phyloP scores from a whole-genome alignment of 2,329 filamentous ascomycete species.

The Colletotrichum somersetense region DNA sequence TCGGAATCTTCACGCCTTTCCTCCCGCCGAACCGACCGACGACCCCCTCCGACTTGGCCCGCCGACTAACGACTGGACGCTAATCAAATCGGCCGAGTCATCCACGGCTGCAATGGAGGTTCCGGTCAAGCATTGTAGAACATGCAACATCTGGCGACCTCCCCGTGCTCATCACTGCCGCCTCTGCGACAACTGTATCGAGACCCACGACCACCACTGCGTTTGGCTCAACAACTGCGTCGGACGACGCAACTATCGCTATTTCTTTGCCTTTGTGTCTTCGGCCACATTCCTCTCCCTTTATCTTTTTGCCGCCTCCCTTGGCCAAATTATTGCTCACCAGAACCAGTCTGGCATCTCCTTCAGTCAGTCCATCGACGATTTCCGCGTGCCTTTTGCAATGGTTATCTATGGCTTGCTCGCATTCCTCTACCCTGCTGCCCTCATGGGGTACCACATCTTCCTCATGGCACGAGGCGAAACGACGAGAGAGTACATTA shows the following conservation, averaged over 20 bases:
- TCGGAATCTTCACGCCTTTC: constrained; percentile 90
- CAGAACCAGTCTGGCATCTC: constrained; percentile 71
- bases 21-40: constrained; percentile 78
- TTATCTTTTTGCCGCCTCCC: constrained; percentile 80
- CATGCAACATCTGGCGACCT: constrained; percentile 97
- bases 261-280: constrained; percentile 93
- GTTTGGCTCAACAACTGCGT: constrained; percentile 99
- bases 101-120: constrained; percentile 94
- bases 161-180: constrained; percentile 96
- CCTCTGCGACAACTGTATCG: constrained; percentile 95
- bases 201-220: constrained; percentile 97
- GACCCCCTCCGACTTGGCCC: constrained; percentile 87
- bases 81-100: constrained; percentile 84
- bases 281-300: constrained; percentile 81
- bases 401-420: constrained; percentile 88
- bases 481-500: constrained; percentile 95
- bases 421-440: constrained; percentile 82
- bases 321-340: constrained; percentile 86
- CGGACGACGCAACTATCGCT: constrained; percentile 96
- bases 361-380: constrained; percentile 76
- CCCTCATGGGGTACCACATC: constrained; percentile 88
- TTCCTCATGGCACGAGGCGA: constrained; percentile 93
- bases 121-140: constrained; percentile 97
- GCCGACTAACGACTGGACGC: constrained; percentile 91
- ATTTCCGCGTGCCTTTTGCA: constrained; percentile 85